These are phyloP conservation scores for Arthrobotrys iridis DNA, from an alignment of 2,329 filamentous ascomycete species.

Conservation along the genomic window DNA sequence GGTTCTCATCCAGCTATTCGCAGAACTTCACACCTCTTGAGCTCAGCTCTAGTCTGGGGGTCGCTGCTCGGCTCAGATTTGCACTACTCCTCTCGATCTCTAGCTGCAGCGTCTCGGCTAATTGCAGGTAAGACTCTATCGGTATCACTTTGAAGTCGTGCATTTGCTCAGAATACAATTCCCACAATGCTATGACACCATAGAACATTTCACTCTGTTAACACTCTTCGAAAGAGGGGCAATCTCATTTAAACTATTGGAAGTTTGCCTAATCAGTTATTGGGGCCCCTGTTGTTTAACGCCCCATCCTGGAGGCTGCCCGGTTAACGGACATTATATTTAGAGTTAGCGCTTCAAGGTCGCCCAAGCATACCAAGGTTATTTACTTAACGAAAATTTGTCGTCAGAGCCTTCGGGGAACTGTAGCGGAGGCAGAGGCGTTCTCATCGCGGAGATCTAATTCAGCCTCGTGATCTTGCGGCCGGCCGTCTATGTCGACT, in stretches of 20 bases:
- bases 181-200: background rate
- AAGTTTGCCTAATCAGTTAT: background rate
- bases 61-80: too few species aligned
- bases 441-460: background rate
- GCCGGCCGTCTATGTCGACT: background rate
- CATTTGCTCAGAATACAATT: background rate
- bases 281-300: slow-evolving; percentile 11
- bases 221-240: background rate
- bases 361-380: slow-evolving; percentile 2
- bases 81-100: background rate
- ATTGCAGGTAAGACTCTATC: background rate
- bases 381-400: background rate
- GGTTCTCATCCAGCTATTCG: background rate
- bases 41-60: too few species aligned
- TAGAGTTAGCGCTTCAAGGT: slow-evolving; percentile 31
- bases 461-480: background rate
- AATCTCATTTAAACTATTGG: background rate
- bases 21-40: slow-evolving; percentile 10
- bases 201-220: background rate
- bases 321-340: slow-evolving; percentile 39
- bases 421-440: background rate
- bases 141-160: background rate
- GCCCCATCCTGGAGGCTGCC: slow-evolving; percentile 22
- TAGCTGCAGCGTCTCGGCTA: background rate
- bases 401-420: slow-evolving; percentile 10